Percentiles rank a stretch among this genome's conserved stretches.
phyloP scores from a whole-genome alignment of 1,284 basidiomycete species.

The Ustilago esculenta region DNA sequence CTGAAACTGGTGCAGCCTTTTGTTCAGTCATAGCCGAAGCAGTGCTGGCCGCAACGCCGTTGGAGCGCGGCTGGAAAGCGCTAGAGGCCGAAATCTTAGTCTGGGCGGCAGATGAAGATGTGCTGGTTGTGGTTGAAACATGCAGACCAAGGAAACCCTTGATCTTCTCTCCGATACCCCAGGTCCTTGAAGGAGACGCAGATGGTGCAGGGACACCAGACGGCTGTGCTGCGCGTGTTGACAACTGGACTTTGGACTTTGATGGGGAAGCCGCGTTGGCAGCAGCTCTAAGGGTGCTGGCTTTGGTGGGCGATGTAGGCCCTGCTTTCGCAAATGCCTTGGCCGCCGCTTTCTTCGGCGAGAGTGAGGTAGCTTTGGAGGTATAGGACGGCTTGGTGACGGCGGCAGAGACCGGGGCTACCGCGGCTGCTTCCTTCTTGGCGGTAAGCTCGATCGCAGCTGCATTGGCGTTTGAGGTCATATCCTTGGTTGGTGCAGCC shows the following conservation, averaged over 20 bases:
- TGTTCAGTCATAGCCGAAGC: constrained; percentile 1
- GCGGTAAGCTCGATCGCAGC: neutral
- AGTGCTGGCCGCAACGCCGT: constrained; percentile 5
- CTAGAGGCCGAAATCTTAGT: constrained; percentile 37
- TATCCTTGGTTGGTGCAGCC: neutral
- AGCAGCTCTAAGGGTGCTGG: constrained; percentile 35
- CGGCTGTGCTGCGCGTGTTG: constrained; percentile 17
- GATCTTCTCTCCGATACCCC: constrained; percentile 56
- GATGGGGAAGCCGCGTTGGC: constrained; percentile 32
- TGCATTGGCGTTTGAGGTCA: neutral
- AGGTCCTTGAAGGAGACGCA: constrained; percentile 34
- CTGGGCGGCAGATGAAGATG: constrained; percentile 22
- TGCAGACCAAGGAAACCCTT: constrained; percentile 55
- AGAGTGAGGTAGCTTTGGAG: constrained; percentile 26
- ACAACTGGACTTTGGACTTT: constrained; percentile 25
- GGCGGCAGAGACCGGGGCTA: neutral
- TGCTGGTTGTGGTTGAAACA: constrained; percentile 24
- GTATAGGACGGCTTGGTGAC: constrained; percentile 9
- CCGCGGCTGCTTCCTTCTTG: constrained; percentile 3
- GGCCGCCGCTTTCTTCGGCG: constrained; percentile 44
- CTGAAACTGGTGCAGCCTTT: constrained; percentile 8
- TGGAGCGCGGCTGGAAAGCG: constrained; percentile 34
- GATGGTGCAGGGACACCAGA: constrained; percentile 20
- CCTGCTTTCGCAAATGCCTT: constrained; percentile 38
- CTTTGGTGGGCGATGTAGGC: constrained; percentile 41